phyloP scores from a whole-genome alignment of 2,329 filamentous ascomycete genomes.

The Alternaria panax region DNA sequence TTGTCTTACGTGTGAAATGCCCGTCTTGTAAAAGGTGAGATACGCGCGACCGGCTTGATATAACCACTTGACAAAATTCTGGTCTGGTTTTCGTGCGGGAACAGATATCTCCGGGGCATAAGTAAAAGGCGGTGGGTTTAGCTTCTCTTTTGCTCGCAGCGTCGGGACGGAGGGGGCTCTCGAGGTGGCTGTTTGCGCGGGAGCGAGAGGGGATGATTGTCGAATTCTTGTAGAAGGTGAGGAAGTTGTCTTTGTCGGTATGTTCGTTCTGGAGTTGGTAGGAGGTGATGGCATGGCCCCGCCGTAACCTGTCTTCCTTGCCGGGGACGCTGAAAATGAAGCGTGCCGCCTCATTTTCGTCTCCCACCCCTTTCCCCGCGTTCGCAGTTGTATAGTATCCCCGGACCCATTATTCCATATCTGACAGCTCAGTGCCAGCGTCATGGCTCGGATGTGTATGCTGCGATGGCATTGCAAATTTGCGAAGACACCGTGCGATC shows the following conservation, averaged over 20 bases:
- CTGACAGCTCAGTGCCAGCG: slow-evolving; percentile 16
- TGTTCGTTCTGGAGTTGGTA: slow-evolving; percentile 13
- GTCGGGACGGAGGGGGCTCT: slow-evolving; percentile 11
- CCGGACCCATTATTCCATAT: slow-evolving; percentile 13
- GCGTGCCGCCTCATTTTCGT: slow-evolving; percentile 6
- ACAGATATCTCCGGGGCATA: slow-evolving; percentile 73
- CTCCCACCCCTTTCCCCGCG: not conserved
- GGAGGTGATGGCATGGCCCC: slow-evolving; percentile 10
- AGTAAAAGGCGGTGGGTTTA: slow-evolving; percentile 78
- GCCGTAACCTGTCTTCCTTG: slow-evolving; percentile 13
- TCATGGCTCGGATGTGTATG: slow-evolving; percentile 9
- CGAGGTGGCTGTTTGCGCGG: not conserved
- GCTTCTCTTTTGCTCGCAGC: slow-evolving; percentile 25
- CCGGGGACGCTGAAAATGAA: slow-evolving; percentile 12
- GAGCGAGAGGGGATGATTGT: slow-evolving; percentile 2
- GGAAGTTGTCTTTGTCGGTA: slow-evolving; percentile 3
- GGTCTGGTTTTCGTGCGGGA: slow-evolving; percentile 61
- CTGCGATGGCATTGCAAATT: slow-evolving; percentile 19
- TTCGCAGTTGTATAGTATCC: not conserved
- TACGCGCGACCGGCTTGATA: slow-evolving; percentile 76
- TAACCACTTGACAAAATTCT: slow-evolving; percentile 61
- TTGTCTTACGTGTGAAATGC: slow-evolving; percentile 74
- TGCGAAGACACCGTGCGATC: slow-evolving; percentile 3
- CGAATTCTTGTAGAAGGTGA: not conserved
- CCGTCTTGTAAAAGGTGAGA: slow-evolving; percentile 84